Base-by-base conservation (phyloP, 805 yeast genomes). In the Ogataea degrootiae region DNA sequence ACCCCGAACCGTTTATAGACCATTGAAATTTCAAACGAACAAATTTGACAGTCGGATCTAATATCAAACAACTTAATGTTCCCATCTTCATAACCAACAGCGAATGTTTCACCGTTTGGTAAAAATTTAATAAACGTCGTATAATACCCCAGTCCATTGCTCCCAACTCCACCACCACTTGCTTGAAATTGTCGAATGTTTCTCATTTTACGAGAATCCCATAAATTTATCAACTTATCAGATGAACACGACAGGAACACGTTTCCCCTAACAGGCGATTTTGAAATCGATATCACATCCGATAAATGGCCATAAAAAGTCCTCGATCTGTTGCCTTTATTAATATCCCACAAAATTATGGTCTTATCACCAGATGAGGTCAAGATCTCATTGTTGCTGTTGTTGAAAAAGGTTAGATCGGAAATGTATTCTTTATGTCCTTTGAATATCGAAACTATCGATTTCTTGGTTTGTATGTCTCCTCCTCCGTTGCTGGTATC, bases 301-400 rank as follows among this genome's bases (percentile, higher is more conserved):
- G 90, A 89, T 35, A 82, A 62, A 65, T 85, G 92, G 46, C 83
- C 89, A 15, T 75, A 63, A 61, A 74, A 85, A 36, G 77, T 81
- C 23, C 79, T 69, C 1, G 72, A 66, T 52, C 74, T 72, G 19
- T 68, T 70, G 1, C 87, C 83, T 53, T 77, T 79, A 9, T 74
- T 71, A 22, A 88, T 72, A 63, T 91, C 96, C 97, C 97, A 91
- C 44, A 83, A 62, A 1, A 77, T 75, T 57, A 88, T 77, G 0
- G 92, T 80, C 82, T 83, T 78, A 63, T 90, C 97, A 3, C 96
- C 96, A 37, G 91, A 82, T 1, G 84, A 76, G 0, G 96, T 86
- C 16, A 89, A 58, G 0, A 88, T 9, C 31, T 26, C 31, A 11
- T 26, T 62, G 29, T 70, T 71, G 5, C 73, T 65, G 50, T 83